Conservation (phyloP, 1,139 yeast genomes). For the Saccharomyces pastorianus region DNA sequence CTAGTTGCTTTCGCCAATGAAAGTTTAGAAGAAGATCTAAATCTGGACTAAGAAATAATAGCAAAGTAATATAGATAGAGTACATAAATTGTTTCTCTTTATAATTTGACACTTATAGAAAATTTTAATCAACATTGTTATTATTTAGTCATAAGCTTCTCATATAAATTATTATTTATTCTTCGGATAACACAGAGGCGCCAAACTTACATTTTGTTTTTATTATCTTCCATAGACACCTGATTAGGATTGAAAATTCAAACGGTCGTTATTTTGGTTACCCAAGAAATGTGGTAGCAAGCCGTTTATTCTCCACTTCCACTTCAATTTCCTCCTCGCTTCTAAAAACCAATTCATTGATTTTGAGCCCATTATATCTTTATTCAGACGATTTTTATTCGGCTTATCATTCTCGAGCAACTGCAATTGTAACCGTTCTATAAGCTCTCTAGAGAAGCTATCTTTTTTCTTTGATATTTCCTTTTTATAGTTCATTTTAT, state of each 20-base stretch:
- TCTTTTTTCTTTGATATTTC: constrained; percentile 10
- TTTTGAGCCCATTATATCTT: constrained; percentile 13
- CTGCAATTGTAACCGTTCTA: constrained; percentile 28
- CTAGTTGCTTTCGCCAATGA: constrained; percentile 11
- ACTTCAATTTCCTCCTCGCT: constrained; percentile 35
- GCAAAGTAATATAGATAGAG: not conserved
- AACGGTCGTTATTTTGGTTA: not conserved
- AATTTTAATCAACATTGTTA: not conserved
- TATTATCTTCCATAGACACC: not conserved
- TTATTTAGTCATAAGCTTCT: not conserved
- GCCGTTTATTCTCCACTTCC: constrained; percentile 43
- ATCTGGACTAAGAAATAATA: constrained; percentile 8
- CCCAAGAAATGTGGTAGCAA: constrained; percentile 26
- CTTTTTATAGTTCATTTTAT: constrained; percentile 6
- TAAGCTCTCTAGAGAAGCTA: constrained; percentile 29
- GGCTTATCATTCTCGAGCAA: constrained; percentile 7
- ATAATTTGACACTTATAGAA: no score
- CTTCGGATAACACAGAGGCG: not conserved
- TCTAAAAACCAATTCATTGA: constrained; percentile 31
- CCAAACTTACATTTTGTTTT: not conserved
- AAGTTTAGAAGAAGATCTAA: constrained; percentile 8
- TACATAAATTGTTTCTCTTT: not conserved
- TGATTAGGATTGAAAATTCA: not conserved
- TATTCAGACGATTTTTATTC: constrained; percentile 2
- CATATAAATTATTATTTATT: no score